Evolutionary conservation across 1,139 yeast genomes (phyloP), one percentile per base, ranked within the genome.

Genomic region (Debaryomycetaceae sp.): DNA sequence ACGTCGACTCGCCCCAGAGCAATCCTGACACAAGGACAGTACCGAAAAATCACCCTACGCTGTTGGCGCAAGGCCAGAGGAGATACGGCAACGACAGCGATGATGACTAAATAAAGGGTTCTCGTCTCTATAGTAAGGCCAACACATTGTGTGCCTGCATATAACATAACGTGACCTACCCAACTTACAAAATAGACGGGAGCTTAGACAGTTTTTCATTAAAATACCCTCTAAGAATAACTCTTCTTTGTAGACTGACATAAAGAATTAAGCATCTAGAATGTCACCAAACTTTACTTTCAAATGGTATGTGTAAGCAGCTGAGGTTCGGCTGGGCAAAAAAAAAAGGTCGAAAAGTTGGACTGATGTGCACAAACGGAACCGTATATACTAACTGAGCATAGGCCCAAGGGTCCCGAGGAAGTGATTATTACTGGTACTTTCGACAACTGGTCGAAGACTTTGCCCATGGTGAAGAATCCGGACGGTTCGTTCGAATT

Each of bases 401-500:
- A 23, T 36, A 79, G 90, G 91, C 91, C 91, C 34, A 63, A 78
- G 31, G 91, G 93, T 49, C 89, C 93, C n/a, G 49, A 72, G 40
- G 81, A 80, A 40, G 93, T 87, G 45, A 70, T 80, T 49, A 82
- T 87, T 48, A 85, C 93, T 27, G 96, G 95, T 50, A 75, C 84
- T 41, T 86, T 87, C 63, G 93, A 86, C 62, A 69, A 81, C 55
- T 87, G 96, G 96, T 61, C 78, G 38, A 76, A 83, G 51, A 63
- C 81, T 1, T 68, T 78, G 45, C 80, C 79, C 36, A 70, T 86
- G 50, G 80, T 81, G 40, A 79, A 83, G 59, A 79, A 78, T 50
- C 62, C 78, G 3, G 78, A 76, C 52, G 90, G 88, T 7, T 72
- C 79, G 5, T 85, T 83, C 54, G 78, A 76, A 47, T 61, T 83